phyloP scores from a whole-genome alignment of 2,329 filamentous ascomycete species.

The Fusarium illudens region DNA sequence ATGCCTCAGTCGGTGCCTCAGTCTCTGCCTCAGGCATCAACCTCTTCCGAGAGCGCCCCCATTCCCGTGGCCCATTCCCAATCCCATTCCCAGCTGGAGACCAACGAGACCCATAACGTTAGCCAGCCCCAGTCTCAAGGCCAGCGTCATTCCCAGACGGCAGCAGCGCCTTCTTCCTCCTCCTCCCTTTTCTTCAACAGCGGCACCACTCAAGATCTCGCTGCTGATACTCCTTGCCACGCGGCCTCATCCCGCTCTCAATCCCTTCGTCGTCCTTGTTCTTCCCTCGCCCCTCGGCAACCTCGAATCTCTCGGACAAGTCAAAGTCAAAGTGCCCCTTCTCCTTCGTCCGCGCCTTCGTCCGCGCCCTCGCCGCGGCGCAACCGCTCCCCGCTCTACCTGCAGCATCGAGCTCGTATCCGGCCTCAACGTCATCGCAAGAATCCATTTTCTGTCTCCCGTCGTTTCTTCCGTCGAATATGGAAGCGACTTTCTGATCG shows the following conservation, averaged over 20 bases:
- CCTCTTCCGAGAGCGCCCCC: constrained; percentile 21
- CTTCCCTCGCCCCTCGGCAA: constrained; percentile 5
- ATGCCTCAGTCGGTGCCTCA: neutral
- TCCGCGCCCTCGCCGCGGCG: constrained; percentile 18
- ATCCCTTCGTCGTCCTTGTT: constrained; percentile 14
- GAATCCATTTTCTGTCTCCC: constrained; percentile 4
- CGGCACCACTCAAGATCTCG: neutral
- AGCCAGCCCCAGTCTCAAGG: constrained; percentile 27
- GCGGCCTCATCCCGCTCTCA: constrained; percentile 8
- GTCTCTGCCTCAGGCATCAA: constrained; percentile 32
- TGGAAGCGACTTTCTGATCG: constrained; percentile 51
- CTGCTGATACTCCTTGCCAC: constrained; percentile 1
- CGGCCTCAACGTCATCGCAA: constrained; percentile 22
- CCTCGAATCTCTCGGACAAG: neutral
- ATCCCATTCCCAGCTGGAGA: constrained; percentile 34
- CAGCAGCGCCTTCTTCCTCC: constrained; percentile 16
- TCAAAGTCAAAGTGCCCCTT: neutral
- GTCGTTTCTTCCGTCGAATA: constrained; percentile 43
- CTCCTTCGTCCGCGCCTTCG: constrained; percentile 12
- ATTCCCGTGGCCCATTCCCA: constrained; percentile 39
- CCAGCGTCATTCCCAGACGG: constrained; percentile 32
- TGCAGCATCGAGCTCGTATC: constrained; percentile 22
- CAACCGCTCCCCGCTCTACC: constrained; percentile 13
- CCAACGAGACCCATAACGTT: constrained; percentile 34
- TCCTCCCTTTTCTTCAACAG: constrained; percentile 25